These are phyloP conservation scores for Trypanosoma theileri DNA, from an alignment of 208 protist species.

Conservation along the genomic window DNA sequence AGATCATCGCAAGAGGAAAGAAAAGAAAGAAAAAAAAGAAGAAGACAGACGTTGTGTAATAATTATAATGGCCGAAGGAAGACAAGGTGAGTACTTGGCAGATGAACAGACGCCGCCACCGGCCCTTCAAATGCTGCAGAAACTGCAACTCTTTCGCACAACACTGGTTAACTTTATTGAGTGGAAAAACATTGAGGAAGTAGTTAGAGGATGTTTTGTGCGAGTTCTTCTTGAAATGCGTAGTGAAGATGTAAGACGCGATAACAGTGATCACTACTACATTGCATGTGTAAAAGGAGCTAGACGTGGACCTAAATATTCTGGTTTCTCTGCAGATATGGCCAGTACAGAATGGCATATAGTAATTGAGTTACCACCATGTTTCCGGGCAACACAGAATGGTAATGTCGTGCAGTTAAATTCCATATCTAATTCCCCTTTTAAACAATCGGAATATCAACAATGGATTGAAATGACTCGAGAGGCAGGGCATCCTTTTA, in stretches of 20 bases:
- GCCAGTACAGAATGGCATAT: constrained; percentile 87
- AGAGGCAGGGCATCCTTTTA: constrained; percentile 56
- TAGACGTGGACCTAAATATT: constrained; percentile 71
- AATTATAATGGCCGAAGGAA: constrained; percentile 9
- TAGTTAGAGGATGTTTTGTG: constrained; percentile 87
- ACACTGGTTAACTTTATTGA: constrained; percentile 84
- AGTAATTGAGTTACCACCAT: constrained; percentile 88
- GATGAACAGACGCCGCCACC: constrained; percentile 44
- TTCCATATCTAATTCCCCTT: constrained; percentile 89
- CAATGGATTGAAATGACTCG: constrained; percentile 74
- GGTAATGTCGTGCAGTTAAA: constrained; percentile 90
- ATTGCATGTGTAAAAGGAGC: constrained; percentile 86
- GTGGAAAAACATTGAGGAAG: constrained; percentile 83
- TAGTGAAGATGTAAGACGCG: constrained; percentile 67
- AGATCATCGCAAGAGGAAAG: not conserved
- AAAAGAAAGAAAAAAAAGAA: not conserved
- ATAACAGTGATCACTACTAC: constrained; percentile 87
- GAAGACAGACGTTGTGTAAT: not conserved
- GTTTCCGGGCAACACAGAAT: constrained; percentile 82
- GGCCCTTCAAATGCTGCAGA: constrained; percentile 64
- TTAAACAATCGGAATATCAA: constrained; percentile 82
- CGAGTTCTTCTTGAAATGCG: constrained; percentile 90
- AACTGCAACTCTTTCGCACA: constrained; percentile 87
- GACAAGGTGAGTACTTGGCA: constrained; percentile 18
- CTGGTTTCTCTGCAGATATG: constrained; percentile 85